phyloP scores from a whole-genome alignment of 768 basidiomycete species.

The Pholiota microspora region DNA sequence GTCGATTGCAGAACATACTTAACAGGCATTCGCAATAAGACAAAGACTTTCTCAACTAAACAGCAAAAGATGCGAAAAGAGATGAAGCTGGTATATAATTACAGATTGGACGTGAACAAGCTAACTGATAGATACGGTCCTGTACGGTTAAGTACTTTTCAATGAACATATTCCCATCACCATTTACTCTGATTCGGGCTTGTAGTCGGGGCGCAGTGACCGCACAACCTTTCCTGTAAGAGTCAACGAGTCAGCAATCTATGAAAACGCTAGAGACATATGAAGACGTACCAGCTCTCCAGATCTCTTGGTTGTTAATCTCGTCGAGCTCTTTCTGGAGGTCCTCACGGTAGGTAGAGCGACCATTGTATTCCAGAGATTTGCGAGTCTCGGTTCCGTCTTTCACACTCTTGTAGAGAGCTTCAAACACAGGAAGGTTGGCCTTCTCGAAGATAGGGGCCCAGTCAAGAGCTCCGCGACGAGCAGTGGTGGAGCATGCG shows the following conservation, averaged over 20 bases:
- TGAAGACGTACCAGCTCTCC: conserved; percentile 77
- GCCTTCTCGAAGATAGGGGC: conserved; percentile 95
- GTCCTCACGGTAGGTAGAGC: conserved; percentile 89
- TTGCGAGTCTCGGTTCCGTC: conserved; percentile 98
- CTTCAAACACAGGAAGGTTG: conserved; percentile 92
- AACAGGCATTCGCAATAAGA: background rate
- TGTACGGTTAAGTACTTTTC: conserved; percentile 26
- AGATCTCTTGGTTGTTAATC: conserved; percentile 98
- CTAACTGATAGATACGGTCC: conserved; percentile 11
- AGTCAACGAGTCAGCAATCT: background rate
- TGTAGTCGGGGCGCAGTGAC: conserved; percentile 83
- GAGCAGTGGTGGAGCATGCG: conserved; percentile 98
- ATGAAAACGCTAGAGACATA: background rate
- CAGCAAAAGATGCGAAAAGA: background rate
- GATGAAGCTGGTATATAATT: conserved; percentile 21
- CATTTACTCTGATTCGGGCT: conserved; percentile 52
- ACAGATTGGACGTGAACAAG: conserved; percentile 15
- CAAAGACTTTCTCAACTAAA: background rate
- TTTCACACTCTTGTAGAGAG: conserved; percentile 91
- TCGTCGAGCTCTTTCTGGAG: conserved; percentile 89
- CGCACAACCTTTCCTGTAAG: conserved; percentile 86
- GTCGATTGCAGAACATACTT: background rate
- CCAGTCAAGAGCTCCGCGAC: conserved; percentile 99
- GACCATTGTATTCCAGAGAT: conserved; percentile 93
- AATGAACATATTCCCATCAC: conserved; percentile 6